Evolutionary conservation across 2,329 filamentous ascomycete species (phyloP), one percentile per base, ranked within the genome.

Genomic region (Dothiorella sarmentorum): DNA sequence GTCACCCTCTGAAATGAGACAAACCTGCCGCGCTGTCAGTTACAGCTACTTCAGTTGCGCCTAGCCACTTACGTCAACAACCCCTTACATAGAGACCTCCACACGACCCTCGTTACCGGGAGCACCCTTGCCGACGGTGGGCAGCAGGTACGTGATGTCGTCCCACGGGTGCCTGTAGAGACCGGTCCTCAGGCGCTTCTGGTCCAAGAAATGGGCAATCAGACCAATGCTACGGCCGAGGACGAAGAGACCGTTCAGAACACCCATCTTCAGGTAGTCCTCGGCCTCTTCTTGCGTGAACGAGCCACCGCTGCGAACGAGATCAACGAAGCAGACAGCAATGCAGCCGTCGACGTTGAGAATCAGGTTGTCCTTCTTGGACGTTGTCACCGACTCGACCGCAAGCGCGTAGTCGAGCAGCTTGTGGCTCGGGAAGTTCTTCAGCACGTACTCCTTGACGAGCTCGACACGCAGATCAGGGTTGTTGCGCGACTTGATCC

Each of bases 351-450:
- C 94, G 61, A 99, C 94, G 83, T 99, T 99, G 71, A 99, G 87
- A 70, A 99, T 99, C 68, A 99, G 86, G 84, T 97, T 99, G 82
- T 99, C 94, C 85, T 99, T 99, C 90, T 99, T 99, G 65, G 91
- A 97, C 52, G 94, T 99, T 58, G 94, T 99, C 65, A 99, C 94
- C 10, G 89, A 90, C 85, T 99, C 94, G 67, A 99, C 94, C 45
- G 94, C 94, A 72, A 99, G 86, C 66, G 94, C 94, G 77, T 97
- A 99, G 82, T 99, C 94, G 75, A 99, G 91, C 74, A 97, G 87
- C 85, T 97, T 97, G 85, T 90, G 91, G 81, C 81, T 92, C 68
- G 94, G 91, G 88, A 99, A 99, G 82, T 94, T 91, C 83, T 92
- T 90, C 79, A 92, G 84, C 73, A 96, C 94, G 77, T 94, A 99